A percentile compares a stretch with the other conserved stretches of the same genome.
These are phyloP conservation scores for Boletus pseudopeckii DNA, from an alignment of 768 basidiomycete species.

Conservation along the genomic window DNA sequence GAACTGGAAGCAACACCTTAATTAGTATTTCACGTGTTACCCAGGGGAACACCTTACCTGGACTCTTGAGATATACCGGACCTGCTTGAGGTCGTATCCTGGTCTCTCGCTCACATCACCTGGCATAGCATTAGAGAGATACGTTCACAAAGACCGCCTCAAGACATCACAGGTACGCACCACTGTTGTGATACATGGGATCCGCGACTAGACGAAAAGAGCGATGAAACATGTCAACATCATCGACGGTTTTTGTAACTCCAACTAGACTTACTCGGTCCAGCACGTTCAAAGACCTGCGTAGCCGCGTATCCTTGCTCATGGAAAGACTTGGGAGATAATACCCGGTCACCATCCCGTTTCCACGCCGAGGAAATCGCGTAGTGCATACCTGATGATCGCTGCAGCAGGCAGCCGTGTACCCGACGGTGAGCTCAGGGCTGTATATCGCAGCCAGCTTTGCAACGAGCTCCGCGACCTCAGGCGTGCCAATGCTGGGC, in stretches of 20 bases:
- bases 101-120: constrained; percentile 77
- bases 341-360: neutral
- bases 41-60: constrained; percentile 47
- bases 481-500: constrained; percentile 71
- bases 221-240: neutral
- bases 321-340: constrained; percentile 60
- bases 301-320: constrained; percentile 82
- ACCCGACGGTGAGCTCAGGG: constrained; percentile 71
- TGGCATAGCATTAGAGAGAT: constrained; percentile 13
- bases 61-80: constrained; percentile 82
- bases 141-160: neutral
- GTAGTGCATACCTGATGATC: constrained; percentile 67
- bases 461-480: constrained; percentile 69
- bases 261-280: constrained; percentile 46
- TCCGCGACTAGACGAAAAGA: constrained; percentile 56
- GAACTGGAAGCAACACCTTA: constrained; percentile 41
- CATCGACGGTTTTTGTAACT: neutral
- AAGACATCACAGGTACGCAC: constrained; percentile 33
- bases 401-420: constrained; percentile 80
- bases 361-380: neutral
- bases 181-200: constrained; percentile 87
- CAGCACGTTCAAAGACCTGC: constrained; percentile 85
- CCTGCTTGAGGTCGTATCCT: constrained; percentile 81
- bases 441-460: constrained; percentile 79
- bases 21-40: neutral